Evolutionary conservation across 2,329 filamentous ascomycete species (phyloP), one percentile per base, ranked within the genome.

Genomic region (Fulvia fulva): DNA sequence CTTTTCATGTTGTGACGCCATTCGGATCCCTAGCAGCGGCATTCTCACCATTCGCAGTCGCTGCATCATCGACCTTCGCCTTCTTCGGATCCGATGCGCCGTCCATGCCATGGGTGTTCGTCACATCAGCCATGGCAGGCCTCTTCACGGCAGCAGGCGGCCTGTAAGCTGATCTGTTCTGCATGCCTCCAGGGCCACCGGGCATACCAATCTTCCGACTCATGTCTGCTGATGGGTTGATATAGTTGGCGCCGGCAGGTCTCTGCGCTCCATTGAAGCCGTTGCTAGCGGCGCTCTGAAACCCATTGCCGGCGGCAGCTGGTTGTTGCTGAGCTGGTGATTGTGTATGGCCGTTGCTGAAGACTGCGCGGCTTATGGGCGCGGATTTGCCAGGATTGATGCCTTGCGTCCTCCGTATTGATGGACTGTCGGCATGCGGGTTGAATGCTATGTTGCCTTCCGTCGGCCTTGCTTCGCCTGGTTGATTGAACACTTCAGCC

Each of bases 331-430:
- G 49, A 45, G 32, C 60, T 53, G 45, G 47, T 44, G 45, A 50
- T 25, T 45, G 57, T 23, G 46, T 57, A 11, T 26, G 32, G 41
- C 54, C 47, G n/a, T 47, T 49, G 34, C 43, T 54, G 23, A 44
- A 47, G 22, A 57, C 43, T 34, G 52, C 56, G 32, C 55, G 83
- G 3, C 81, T 82, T 1, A 96, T 76, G 0, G 91, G 90, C 53
- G 87, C 87, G 4, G 89, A 92, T 53, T 84, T 87, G 22, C 77
- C 85, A 69, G 95, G 90, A 68, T 97, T 91, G 41, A 97, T 83
- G 2, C 92, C 92, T 0, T 89, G 88, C 0, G 93, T 97, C 71
- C 93, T 92, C 61, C 90, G 85, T 69, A 96, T 91, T 0, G 91
- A 94, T 0, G 92, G 91, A 61, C 75, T 78, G 51, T 80, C 78